A percentile compares a stretch with the other conserved stretches of the same genome.
phyloP scores from a whole-genome alignment of 2,329 filamentous ascomycete genomes.

The Alternaria brassicicola region DNA sequence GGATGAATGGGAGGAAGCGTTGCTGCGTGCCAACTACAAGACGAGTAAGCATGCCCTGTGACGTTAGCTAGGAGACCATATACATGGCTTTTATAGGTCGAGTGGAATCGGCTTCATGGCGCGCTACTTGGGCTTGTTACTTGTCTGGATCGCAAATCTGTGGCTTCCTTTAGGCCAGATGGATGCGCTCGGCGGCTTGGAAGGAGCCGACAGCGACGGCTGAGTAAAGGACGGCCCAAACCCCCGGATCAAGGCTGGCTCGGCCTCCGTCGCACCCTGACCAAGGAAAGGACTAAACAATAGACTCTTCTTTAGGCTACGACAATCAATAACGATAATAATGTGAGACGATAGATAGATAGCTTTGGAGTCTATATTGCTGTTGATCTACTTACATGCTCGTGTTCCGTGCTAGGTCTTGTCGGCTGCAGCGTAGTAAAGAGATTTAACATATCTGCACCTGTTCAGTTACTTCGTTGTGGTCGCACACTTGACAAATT shows the following conservation, averaged over 20 bases:
- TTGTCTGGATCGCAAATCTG: background rate
- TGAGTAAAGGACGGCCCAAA: background rate
- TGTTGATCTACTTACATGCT: too few species aligned
- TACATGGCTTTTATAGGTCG: background rate
- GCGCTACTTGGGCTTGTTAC: background rate
- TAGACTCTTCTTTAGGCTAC: background rate
- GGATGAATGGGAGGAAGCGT: constrained; percentile 8
- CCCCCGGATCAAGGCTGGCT: background rate
- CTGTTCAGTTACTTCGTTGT: too few species aligned
- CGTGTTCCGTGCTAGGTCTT: too few species aligned
- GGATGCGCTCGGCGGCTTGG: background rate
- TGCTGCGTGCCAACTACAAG: constrained; percentile 8
- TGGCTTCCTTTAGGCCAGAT: background rate
- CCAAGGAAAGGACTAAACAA: background rate
- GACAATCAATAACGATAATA: background rate
- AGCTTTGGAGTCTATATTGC: background rate
- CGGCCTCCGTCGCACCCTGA: background rate
- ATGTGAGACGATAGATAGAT: background rate
- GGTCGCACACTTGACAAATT: background rate
- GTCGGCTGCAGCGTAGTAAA: too few species aligned
- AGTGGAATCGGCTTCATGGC: background rate
- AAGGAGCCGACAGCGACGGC: background rate
- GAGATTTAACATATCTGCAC: too few species aligned
- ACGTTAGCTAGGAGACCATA: background rate
- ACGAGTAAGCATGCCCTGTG: constrained; percentile 8